Evolutionary conservation across 345 rosid genomes (phyloP).

Genomic region (Kandelia obovata): DNA sequence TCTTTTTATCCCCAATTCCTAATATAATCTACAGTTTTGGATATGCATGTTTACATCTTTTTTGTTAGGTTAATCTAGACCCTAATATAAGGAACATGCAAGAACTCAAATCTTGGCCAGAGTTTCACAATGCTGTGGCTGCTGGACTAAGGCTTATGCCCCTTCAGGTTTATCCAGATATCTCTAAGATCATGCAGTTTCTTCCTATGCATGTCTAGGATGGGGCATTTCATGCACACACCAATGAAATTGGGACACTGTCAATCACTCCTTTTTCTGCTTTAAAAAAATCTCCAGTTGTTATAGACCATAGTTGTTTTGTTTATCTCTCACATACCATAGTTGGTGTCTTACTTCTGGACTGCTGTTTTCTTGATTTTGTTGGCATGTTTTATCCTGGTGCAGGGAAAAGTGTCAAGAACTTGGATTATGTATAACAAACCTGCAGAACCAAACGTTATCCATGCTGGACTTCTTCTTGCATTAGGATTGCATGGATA

Average conservation of each 20-base stretch:
- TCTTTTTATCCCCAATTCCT: background rate
- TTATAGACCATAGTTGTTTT: background rate
- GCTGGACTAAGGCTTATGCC: slow-evolving; percentile 94
- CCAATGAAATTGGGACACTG: too few relatives aligned
- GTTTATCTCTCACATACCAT: background rate
- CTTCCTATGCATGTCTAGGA: too few relatives aligned
- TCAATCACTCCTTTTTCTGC: background rate
- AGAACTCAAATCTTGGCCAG: slow-evolving; percentile 98
- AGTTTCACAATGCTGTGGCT: slow-evolving; percentile 98
- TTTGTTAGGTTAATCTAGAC: slow-evolving; percentile 79
- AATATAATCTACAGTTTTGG: slow-evolving; percentile 2
- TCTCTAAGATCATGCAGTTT: slow-evolving; percentile 10
- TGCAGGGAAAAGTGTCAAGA: slow-evolving; percentile 94
- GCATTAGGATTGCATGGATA: slow-evolving; percentile 95
- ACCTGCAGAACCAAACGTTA: slow-evolving; percentile 78
- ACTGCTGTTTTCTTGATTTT: slow-evolving; percentile 2
- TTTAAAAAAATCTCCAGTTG: too few relatives aligned
- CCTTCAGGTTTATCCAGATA: slow-evolving; percentile 59
- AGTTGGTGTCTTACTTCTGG: background rate
- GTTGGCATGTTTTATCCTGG: slow-evolving; percentile 13
- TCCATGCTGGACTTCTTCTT: slow-evolving; percentile 93
- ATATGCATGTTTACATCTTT: slow-evolving; percentile 13
- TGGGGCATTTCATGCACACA: too few relatives aligned
- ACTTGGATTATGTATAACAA: slow-evolving; percentile 92
- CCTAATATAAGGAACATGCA: slow-evolving; percentile 82